These are phyloP conservation scores for Babesia divergens DNA, from an alignment of 169 alveolate genomes.

Conservation along the genomic window DNA sequence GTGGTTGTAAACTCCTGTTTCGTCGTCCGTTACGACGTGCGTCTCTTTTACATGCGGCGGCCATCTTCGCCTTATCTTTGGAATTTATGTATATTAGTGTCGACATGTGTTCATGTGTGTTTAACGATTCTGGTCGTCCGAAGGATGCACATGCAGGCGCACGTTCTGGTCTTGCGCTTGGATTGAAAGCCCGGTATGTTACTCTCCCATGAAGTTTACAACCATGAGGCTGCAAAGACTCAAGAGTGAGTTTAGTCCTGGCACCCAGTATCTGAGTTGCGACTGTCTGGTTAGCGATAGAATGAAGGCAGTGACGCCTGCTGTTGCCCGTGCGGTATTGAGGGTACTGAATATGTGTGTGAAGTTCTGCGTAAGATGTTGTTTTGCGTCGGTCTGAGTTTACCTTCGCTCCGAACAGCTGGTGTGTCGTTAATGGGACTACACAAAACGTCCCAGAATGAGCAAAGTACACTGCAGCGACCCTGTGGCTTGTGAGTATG, in stretches of 20 bases:
- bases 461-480: constrained; percentile 45
- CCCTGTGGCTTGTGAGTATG: constrained; percentile 2
- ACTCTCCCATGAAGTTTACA: constrained; percentile 5
- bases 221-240: constrained; percentile 42
- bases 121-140: too few relatives aligned
- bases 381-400: neutral
- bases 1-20: too few relatives aligned
- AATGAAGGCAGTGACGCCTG: constrained; percentile 41
- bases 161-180: too few relatives aligned
- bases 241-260: constrained; percentile 34
- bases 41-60: too few relatives aligned
- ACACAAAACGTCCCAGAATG: constrained; percentile 49
- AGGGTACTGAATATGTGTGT: constrained; percentile 25
- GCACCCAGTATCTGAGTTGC: constrained; percentile 21
- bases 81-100: too few relatives aligned
- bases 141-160: too few relatives aligned
- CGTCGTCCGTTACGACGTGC: too few relatives aligned
- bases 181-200: neutral
- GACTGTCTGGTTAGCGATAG: neutral
- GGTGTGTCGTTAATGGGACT: constrained; percentile 51
- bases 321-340: constrained; percentile 47
- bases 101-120: too few relatives aligned
- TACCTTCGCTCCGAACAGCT: constrained; percentile 44
- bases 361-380: constrained; percentile 16
- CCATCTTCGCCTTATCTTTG: too few relatives aligned